Conservation (phyloP, 148 eudicot species). For the Amaranthus palmeri region DNA sequence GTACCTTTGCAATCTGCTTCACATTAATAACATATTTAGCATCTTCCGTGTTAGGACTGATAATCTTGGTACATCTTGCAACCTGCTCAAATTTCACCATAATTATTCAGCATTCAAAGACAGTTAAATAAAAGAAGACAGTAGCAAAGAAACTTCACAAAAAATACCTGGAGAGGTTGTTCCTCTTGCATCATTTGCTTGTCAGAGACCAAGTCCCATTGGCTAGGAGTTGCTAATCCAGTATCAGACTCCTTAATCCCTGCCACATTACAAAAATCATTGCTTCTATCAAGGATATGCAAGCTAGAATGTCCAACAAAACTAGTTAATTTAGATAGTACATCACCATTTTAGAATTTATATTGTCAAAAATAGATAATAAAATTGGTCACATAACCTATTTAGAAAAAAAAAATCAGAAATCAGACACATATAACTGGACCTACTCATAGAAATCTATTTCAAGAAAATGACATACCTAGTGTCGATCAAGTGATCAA, state of each 20-base stretch:
- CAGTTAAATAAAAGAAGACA: background rate
- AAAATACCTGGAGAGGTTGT: constrained; percentile 87
- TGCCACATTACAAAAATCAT: constrained; percentile 17
- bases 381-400: too few species aligned
- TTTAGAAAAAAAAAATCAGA: too few species aligned
- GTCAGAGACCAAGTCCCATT: constrained; percentile 98
- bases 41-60: constrained; percentile 93
- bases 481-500: too few species aligned
- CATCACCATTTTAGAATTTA: too few species aligned
- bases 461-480: too few species aligned
- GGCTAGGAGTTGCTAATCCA: constrained; percentile 95
- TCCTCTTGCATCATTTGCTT: constrained; percentile 99
- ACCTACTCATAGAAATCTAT: too few species aligned
- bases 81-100: constrained; percentile 44
- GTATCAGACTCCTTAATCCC: constrained; percentile 99
- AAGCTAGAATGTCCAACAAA: background rate
- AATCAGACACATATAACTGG: too few species aligned
- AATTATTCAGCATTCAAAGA: constrained; percentile 11
- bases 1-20: constrained; percentile 93
- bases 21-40: constrained; percentile 94
- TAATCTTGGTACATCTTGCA: constrained; percentile 97
- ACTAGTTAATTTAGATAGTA: background rate
- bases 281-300: background rate
- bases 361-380: too few species aligned
- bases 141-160: background rate